Base-by-base conservation (phyloP, 2,329 filamentous ascomycete species). In the Arthrinium phaeospermum region DNA sequence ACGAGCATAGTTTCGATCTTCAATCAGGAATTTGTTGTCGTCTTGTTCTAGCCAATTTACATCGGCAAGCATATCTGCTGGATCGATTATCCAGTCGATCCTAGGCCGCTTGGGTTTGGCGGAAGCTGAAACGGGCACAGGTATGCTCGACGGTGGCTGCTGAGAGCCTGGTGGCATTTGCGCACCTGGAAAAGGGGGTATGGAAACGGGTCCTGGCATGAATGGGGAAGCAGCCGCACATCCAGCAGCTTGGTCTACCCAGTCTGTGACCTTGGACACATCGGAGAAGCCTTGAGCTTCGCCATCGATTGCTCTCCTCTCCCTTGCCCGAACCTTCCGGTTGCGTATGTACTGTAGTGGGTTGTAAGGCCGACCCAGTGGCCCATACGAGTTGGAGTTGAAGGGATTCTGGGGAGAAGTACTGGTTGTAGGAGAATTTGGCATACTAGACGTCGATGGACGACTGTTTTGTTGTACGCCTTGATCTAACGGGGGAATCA, bases 341-440 rank as follows among this genome's bases (percentile, higher is more conserved):
- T 99, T 98, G 27, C 96, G 92, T 71, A 98, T 93, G 77, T 94
- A 94, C 81, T 98, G 96, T 34, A 99, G 83, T 5, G 96, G 96
- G 80, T 99, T 98, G 80, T 98, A 98, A 2, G 86, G 84, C 70
- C 95, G 91, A 5, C 93, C 93, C 10, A 92, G 81, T 72, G 78
- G 57, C 81, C 78, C 73, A 80, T 80, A 75, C 77, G 81, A 41
- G 78, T 78, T 72, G 14, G 68, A n/a, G n/a, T 30, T 72, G 51
- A 71, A 77, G 82, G 74, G 61, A 34, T 69, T 85, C 67, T 68
- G 72, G 53, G 75, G 76, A 70, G 74, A 75, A 72, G 53, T 78
- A 74, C 34, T 73, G n/a, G 73, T 72, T 19, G 68, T 74, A 8
- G 86, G 84, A 12, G 87, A 86, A 0, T 79, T 78, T 0, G 84